Conservation (phyloP, 2,329 filamentous ascomycete species). For the Paradendryphiella salina region DNA sequence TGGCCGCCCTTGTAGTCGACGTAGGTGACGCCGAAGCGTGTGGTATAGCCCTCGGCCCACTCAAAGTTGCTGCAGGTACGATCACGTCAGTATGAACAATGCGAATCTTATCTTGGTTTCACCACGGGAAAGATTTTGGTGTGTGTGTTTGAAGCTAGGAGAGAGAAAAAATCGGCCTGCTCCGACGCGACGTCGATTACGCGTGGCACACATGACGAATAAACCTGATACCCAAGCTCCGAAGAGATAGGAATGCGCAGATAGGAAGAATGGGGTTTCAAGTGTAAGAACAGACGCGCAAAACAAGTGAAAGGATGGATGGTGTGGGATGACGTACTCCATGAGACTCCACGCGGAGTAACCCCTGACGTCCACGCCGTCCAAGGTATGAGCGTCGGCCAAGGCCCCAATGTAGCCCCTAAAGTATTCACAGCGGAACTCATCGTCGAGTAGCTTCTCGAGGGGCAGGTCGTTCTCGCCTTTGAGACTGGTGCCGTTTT, state of each 20-base stretch:
- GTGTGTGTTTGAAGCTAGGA: conserved; percentile 18
- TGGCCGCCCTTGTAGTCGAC: conserved; percentile 82
- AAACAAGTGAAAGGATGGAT: conserved; percentile 13
- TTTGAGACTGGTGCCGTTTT: conserved; percentile 84
- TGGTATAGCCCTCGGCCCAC: conserved; percentile 90
- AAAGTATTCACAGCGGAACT: conserved; percentile 81
- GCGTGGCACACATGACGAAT: neutral
- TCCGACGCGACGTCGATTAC: neutral
- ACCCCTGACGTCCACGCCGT: conserved; percentile 76
- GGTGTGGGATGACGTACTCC: conserved; percentile 59
- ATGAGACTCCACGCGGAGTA: conserved; percentile 88
- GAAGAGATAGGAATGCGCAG: neutral
- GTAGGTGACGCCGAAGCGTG: conserved; percentile 79
- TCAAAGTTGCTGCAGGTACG: conserved; percentile 69
- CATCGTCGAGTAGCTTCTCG: conserved; percentile 75
- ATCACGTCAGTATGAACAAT: conserved; percentile 2
- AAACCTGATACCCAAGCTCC: neutral
- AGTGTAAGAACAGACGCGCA: conserved; percentile 1
- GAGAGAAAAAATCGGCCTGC: conserved; percentile 4
- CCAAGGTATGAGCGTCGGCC: conserved; percentile 69
- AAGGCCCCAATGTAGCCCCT: conserved; percentile 74
- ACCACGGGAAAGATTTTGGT: neutral
- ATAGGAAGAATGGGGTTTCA: neutral
- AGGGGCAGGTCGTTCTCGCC: conserved; percentile 75
- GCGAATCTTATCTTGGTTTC: neutral